Conservation (phyloP, 768 basidiomycete species). For the Neoboletus brunneissimus region DNA sequence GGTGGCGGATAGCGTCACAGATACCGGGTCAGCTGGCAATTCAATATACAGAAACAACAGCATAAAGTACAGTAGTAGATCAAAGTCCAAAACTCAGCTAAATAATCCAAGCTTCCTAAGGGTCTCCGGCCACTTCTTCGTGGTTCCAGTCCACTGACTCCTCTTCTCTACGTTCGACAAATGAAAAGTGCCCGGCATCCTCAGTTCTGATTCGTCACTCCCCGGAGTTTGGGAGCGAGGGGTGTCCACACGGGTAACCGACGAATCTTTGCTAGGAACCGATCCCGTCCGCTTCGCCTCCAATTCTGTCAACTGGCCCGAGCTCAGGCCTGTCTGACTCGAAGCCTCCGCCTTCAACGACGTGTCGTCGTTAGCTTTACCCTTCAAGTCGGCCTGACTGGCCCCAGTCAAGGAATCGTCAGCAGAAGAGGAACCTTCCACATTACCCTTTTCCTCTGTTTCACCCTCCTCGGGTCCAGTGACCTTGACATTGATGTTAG, state of each 20-base stretch:
- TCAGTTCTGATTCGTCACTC: slow-evolving; percentile 34
- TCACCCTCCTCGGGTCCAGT: slow-evolving; percentile 27
- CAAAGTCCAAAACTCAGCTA: slow-evolving; percentile 3
- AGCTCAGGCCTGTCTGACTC: background rate
- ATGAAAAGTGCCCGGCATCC: slow-evolving; percentile 56
- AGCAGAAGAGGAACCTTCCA: slow-evolving; percentile 18
- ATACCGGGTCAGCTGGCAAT: background rate
- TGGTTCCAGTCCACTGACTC: background rate
- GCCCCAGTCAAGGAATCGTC: slow-evolving; percentile 21
- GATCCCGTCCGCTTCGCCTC: background rate
- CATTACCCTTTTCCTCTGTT: slow-evolving; percentile 23
- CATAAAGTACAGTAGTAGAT: slow-evolving; percentile 1
- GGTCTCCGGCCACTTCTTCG: slow-evolving; percentile 19
- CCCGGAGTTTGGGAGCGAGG: slow-evolving; percentile 1
- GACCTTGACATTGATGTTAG: slow-evolving; percentile 44
- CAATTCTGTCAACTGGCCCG: slow-evolving; percentile 1
- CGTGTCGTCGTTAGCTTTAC: background rate
- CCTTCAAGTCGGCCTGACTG: slow-evolving; percentile 16
- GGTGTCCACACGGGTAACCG: slow-evolving; percentile 2
- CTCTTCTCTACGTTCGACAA: slow-evolving; percentile 9
- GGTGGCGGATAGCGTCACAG: background rate
- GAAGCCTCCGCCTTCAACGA: slow-evolving; percentile 2
- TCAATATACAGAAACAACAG: background rate
- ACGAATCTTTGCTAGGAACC: background rate
- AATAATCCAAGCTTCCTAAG: slow-evolving; percentile 28